Evolutionary conservation across 2,329 filamentous ascomycete genomes (phyloP), one percentile per base, ranked within the genome.

Genomic region (Penicillium hesseltinei): DNA sequence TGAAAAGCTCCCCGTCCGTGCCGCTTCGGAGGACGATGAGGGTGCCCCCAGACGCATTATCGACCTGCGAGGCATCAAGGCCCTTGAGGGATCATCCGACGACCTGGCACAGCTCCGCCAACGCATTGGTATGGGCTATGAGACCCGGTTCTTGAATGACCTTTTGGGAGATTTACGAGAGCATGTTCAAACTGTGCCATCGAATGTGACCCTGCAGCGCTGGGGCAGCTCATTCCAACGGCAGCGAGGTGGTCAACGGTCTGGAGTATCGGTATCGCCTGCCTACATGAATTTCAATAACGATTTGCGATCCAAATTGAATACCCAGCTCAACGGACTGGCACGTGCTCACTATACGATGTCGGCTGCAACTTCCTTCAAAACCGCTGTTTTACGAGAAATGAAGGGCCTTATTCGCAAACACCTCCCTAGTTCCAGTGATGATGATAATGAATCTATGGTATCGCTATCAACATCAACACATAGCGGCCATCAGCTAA

Each of bases 361-460:
- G 4, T 84, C 88, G 36, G 94, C 94, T 21, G 90, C 92, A n/a
- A 83, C 88, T 39, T 86, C 88, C 0, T 97, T 94, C 73, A 86
- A 93, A 62, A 92, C 96, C 40, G 84, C 90, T 0, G 86, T 96
- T 13, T 78, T 96, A 60, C 87, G 90, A 49, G 94, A 99, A 73
- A 88, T 97, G 71, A 89, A 93, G 66, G 87, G 85, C 35, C 80
- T 97, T 48, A 93, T 99, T 49, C 85, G 92, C 53, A 85, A 87
- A 56, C 89, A 93, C 25, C 81, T 99, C 39, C 94, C 94, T 0
- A 96, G 92, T 69, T 96, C 93, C 11, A 94, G 86, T 66, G 94
- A 99, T 59, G 93, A 97, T 64, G 94, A 99, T 70, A 90, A 88
- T 60, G 91, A 94, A 71, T 96, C 92, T 0, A 88, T 93, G 78